Percentiles rank a stretch among this genome's conserved stretches.
Conservation (phyloP, 2,329 filamentous ascomycete species). For the Colletotrichum kahawae region DNA sequence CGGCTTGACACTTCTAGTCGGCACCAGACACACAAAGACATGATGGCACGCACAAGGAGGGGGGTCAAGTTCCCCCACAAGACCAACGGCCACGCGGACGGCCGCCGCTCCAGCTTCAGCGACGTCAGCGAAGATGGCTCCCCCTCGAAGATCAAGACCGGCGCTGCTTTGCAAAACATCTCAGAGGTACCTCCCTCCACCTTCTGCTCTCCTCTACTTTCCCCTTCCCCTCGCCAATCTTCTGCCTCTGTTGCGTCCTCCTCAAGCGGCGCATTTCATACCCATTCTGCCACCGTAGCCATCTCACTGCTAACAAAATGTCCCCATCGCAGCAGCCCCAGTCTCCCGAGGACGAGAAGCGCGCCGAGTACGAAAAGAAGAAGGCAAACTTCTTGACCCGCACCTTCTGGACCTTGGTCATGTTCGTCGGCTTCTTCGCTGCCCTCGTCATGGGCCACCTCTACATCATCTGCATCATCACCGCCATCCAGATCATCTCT, state of each 20-base stretch:
- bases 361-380: slow-evolving; percentile 92
- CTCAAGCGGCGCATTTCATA: neutral
- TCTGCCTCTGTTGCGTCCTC: neutral
- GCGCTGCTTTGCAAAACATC: slow-evolving; percentile 38
- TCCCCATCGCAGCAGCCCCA: slow-evolving; percentile 44
- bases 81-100: slow-evolving; percentile 55
- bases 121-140: slow-evolving; percentile 69
- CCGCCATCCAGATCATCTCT: slow-evolving; percentile 91
- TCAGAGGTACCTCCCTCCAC: slow-evolving; percentile 35
- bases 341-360: slow-evolving; percentile 42
- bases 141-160: slow-evolving; percentile 25
- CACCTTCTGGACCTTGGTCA: slow-evolving; percentile 97
- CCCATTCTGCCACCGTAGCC: neutral
- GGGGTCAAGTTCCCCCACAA: slow-evolving; percentile 62
- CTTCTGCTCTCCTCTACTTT: neutral
- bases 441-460: slow-evolving; percentile 96
- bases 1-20: neutral
- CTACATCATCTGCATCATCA: slow-evolving; percentile 94
- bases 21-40: neutral
- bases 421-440: slow-evolving; percentile 92
- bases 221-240: neutral
- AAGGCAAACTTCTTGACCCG: slow-evolving; percentile 97
- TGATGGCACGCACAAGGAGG: slow-evolving; percentile 47
- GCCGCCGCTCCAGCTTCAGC: slow-evolving; percentile 73
- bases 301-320: neutral